phyloP scores from a whole-genome alignment of 2,329 filamentous ascomycete genomes.

The Colletotrichum sp. region DNA sequence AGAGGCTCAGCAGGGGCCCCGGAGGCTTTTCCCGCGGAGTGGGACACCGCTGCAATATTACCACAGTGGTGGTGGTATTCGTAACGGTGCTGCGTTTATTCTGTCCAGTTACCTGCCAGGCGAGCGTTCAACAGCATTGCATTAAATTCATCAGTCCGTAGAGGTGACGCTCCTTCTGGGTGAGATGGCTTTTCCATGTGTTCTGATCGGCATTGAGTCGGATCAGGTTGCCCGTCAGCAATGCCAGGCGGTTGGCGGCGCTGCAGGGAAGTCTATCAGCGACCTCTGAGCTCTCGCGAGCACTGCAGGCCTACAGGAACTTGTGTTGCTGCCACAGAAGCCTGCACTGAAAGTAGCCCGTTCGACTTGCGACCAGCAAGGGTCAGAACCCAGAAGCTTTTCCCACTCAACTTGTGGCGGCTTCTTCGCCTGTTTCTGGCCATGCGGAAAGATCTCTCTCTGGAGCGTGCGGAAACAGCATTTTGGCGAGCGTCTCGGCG shows the following conservation, averaged over 20 bases:
- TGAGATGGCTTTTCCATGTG: neutral
- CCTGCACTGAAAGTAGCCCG: neutral
- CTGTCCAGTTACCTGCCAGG: neutral
- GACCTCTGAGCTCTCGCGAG: neutral
- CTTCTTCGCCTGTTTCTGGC: neutral
- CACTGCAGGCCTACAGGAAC: neutral
- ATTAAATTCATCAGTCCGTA: neutral
- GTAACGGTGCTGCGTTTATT: neutral
- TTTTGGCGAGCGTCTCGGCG: constrained; percentile 7
- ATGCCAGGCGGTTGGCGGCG: neutral
- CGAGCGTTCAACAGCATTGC: neutral
- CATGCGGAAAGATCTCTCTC: neutral
- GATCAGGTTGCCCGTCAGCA: neutral
- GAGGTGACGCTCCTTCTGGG: neutral
- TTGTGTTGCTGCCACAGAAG: neutral
- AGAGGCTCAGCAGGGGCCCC: neutral
- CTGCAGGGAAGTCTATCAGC: neutral
- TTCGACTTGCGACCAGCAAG: neutral
- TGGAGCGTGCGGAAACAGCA: neutral
- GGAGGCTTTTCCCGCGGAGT: neutral
- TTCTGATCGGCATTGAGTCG: neutral
- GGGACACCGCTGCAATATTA: neutral
- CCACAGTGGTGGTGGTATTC: neutral
- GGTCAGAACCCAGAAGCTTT: neutral
- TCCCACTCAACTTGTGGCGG: neutral